Evolutionary conservation across 371 early-diverging fungal species (phyloP).

Genomic region (Gilbertella persicaria): DNA sequence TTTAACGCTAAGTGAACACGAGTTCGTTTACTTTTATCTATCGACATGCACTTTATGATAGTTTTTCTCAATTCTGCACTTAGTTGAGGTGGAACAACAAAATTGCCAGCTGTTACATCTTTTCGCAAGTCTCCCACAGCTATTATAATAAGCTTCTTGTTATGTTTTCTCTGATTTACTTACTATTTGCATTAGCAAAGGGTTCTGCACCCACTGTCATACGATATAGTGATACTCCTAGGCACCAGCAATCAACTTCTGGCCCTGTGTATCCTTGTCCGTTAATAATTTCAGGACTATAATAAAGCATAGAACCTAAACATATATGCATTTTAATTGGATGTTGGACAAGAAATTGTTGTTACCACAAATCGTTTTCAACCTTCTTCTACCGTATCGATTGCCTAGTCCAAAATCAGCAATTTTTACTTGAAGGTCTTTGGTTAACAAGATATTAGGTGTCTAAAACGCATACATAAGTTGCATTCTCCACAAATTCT

Average conservation of each 20-base stretch:
- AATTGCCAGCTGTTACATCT: slow-evolving; percentile 64
- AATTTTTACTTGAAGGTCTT: slow-evolving; percentile 61
- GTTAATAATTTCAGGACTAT: slow-evolving; percentile 67
- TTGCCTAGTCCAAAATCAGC: slow-evolving; percentile 87
- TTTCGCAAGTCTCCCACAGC: slow-evolving; percentile 68
- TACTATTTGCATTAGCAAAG: slow-evolving; percentile 67
- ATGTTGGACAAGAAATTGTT: neutral
- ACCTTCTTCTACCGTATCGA: slow-evolving; percentile 62
- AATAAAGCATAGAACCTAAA: slow-evolving; percentile 52
- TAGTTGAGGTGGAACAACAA: slow-evolving; percentile 48
- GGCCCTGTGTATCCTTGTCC: slow-evolving; percentile 65
- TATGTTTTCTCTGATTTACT: slow-evolving; percentile 5
- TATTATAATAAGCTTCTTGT: slow-evolving; percentile 1
- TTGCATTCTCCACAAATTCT: neutral
- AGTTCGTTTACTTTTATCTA: slow-evolving; percentile 47
- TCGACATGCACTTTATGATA: slow-evolving; percentile 54
- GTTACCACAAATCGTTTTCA: slow-evolving; percentile 79
- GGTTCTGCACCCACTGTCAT: slow-evolving; percentile 91
- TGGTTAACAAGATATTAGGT: slow-evolving; percentile 59
- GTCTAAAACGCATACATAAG: slow-evolving; percentile 27
- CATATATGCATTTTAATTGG: slow-evolving; percentile 1
- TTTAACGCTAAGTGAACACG: slow-evolving; percentile 49
- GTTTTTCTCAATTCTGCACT: slow-evolving; percentile 46
- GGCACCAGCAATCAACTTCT: slow-evolving; percentile 74
- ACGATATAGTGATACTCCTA: slow-evolving; percentile 92